Base-by-base conservation (phyloP, 83 land plant species). In the Isoetes engelmannii region DNA sequence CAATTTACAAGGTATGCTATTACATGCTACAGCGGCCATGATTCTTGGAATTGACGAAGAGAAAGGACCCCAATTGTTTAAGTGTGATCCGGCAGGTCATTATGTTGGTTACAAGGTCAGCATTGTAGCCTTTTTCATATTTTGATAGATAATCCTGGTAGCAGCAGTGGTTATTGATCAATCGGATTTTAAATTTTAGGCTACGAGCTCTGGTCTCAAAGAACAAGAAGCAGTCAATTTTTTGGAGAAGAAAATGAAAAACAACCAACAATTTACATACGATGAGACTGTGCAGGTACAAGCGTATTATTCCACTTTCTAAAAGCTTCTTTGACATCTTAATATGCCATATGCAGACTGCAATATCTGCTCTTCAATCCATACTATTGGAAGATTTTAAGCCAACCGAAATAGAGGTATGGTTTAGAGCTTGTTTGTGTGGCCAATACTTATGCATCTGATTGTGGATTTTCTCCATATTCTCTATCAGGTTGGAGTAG, bases 1-100 rank as follows among this genome's bases (percentile, higher is more conserved):
- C 37, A 28, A 28, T 28, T 28, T 28, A 51, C 17, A 15, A 51
- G 55, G 13, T 12, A 12, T 51, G 13, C 17, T 51, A 12, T 59
- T 17, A 15, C 7, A 0, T 15, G 56, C 4, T 65, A 68, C 80
- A 92, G 98, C 84, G 74, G 91, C 96, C 6, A 92, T 92, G 92
- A 70, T 92, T 7, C 71, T 92, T 80, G 98, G 92, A 37, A 92
- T 92, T 71, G 98, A 92, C 67, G 95, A 89, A 13, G 98, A 89
- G 69, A 73, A 72, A 18, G 98, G 98, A 17, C 98, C 98, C 74
- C 95, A 82, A 49, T 86, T 92, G 15, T 92, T 81, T 75, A 92
- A 92, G 59, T 89, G 97, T 79, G 97, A 92, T 64, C 97, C 97
- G 6, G 97, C 97, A 67, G 97, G 97, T 5, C 97, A 92, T 72